A percentile compares a stretch with the other conserved stretches of the same genome.
phyloP scores from a whole-genome alignment of 805 yeast genomes.

The Candida corydali region DNA sequence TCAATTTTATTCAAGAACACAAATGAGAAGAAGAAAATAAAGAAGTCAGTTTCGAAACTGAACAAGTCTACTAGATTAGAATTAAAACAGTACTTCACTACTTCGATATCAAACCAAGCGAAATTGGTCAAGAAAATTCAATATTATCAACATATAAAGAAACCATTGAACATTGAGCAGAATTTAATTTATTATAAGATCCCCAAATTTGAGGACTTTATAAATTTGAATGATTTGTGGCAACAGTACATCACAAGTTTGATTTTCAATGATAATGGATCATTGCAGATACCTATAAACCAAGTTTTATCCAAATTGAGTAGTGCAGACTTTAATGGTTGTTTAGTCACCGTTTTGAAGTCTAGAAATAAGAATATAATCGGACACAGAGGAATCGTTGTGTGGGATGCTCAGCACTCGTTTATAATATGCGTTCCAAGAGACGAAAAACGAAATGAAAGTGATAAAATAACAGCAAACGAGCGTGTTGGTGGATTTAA shows the following conservation, averaged over 20 bases:
- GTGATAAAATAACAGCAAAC: constrained; percentile 29
- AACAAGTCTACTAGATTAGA: constrained; percentile 34
- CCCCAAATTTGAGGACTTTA: constrained; percentile 47
- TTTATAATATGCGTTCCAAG: constrained; percentile 59
- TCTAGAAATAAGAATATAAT: constrained; percentile 53
- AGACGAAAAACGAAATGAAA: constrained; percentile 24
- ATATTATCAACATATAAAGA: constrained; percentile 1
- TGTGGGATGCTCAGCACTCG: constrained; percentile 78
- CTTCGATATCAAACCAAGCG: constrained; percentile 36
- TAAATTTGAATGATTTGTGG: constrained; percentile 67
- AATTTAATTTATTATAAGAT: constrained; percentile 23
- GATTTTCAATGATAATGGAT: background rate
- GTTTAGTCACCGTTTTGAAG: constrained; percentile 54
- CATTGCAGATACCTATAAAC: constrained; percentile 36
- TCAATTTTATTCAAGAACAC: constrained; percentile 39
- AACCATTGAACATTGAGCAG: constrained; percentile 20
- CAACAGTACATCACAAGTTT: constrained; percentile 55
- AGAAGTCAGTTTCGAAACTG: constrained; percentile 15
- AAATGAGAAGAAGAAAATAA: constrained; percentile 16
- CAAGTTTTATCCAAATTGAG: constrained; percentile 52
- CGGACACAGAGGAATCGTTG: constrained; percentile 69
- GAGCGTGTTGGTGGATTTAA: constrained; percentile 58
- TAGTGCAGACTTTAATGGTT: constrained; percentile 79
- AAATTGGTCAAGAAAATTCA: constrained; percentile 34
- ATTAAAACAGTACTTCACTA: constrained; percentile 37